Conservation (phyloP, 1,139 yeast genomes). For the Geotrichum fermentans region DNA sequence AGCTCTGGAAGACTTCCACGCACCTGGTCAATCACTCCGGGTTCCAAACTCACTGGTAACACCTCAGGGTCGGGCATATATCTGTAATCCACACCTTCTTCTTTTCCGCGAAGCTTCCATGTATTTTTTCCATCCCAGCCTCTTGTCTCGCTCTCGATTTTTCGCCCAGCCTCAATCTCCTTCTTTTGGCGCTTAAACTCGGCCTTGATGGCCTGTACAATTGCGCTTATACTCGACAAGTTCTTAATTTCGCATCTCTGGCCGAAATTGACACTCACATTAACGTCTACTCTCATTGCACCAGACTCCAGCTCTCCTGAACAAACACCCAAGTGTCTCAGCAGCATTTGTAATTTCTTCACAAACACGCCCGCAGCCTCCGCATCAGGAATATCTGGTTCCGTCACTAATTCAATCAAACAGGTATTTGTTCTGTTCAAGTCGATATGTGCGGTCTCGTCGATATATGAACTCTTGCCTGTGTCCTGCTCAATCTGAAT, state of each 20-base stretch:
- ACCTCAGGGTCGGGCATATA: slow-evolving; percentile 94
- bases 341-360: slow-evolving; percentile 69
- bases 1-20: slow-evolving; percentile 48
- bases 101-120: slow-evolving; percentile 64
- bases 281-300: slow-evolving; percentile 92
- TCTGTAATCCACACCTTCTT: slow-evolving; percentile 77
- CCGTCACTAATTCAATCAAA: slow-evolving; percentile 83
- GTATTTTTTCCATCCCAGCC: slow-evolving; percentile 85
- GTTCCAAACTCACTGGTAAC: slow-evolving; percentile 51
- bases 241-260: slow-evolving; percentile 85
- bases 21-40: slow-evolving; percentile 42
- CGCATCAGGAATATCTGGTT: slow-evolving; percentile 72
- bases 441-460: slow-evolving; percentile 49
- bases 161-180: slow-evolving; percentile 37
- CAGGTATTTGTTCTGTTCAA: slow-evolving; percentile 83
- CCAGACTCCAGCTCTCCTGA: slow-evolving; percentile 92
- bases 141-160: slow-evolving; percentile 65
- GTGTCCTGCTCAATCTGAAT: slow-evolving; percentile 93
- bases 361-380: slow-evolving; percentile 73
- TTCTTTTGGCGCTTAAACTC: slow-evolving; percentile 70
- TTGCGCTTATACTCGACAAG: slow-evolving; percentile 77
- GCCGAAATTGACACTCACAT: slow-evolving; percentile 60
- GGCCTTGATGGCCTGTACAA: slow-evolving; percentile 65
- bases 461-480: slow-evolving; percentile 67
- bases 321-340: slow-evolving; percentile 66